Evolutionary conservation across 805 yeast genomes (phyloP), one percentile per base, ranked within the genome.

Genomic region (Saccharomyces paradoxus): DNA sequence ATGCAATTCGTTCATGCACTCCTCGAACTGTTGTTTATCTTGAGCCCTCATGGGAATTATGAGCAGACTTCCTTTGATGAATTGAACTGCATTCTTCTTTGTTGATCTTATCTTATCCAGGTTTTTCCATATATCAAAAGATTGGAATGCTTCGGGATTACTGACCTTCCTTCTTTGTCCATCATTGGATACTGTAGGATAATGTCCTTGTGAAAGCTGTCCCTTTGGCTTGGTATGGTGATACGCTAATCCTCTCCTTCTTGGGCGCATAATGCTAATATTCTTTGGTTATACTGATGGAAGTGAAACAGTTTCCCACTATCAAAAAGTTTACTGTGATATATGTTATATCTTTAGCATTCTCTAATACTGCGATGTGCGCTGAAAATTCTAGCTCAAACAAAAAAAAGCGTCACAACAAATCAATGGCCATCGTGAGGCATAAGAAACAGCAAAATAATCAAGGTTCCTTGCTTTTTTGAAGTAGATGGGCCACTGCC

Each of bases 71-170:
- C 69, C 60, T 29, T 62, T 58, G 22, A 64, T 56, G 1, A 32
- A 22, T 17, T 28, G 32, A 1, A 55, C 63, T 1, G 62, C 53
- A 27, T 50, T 29, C 22, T 48, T 30, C 41, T 55, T 32, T 3
- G 28, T 52, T 9, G 57, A 53, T 28, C 63, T 59, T 48, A 66
- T 57, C 44, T 54, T 55, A 46, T 64, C 65, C 21, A 66, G 49
- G 21, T 54, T 63, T 44, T 60, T 56, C 67, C 67, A 63, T 7
- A 66, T 53, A 51, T 63, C 67, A 37, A 64, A 66, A 1, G 61
- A 52, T 46, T 60, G 63, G 44, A 53, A 55, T 32, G 30, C 30
- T n/a, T 46, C 49, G 14, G 4, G 17, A 13, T 53, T 55, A 3
- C 27, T 41, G 13, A 27, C 26, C 24, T 50, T 41, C 21, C 28